Conservation (phyloP, 2,329 filamentous ascomycete species). For the Ciborinia camelliae region DNA sequence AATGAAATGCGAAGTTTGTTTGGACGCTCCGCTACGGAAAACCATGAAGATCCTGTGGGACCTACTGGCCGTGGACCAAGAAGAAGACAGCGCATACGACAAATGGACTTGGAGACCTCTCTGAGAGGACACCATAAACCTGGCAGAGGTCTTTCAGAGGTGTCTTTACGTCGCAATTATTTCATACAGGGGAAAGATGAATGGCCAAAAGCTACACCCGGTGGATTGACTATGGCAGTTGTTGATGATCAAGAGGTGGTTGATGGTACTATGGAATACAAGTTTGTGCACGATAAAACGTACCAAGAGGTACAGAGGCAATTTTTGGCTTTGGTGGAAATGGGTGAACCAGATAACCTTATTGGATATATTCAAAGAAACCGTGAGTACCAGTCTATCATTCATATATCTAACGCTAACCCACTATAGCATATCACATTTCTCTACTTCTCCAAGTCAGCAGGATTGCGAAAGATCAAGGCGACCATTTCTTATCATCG, state of each 20-base stretch:
- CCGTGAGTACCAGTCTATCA: conserved; percentile 41
- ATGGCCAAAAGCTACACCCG: conserved; percentile 67
- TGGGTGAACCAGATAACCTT: conserved; percentile 78
- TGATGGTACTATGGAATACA: conserved; percentile 67
- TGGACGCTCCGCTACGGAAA: conserved; percentile 59
- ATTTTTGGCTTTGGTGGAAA: conserved; percentile 79
- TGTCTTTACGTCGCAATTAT: conserved; percentile 60
- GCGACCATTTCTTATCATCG: conserved; percentile 79
- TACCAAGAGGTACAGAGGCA: conserved; percentile 73
- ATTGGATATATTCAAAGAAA: conserved; percentile 70
- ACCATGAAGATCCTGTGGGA: conserved; percentile 47
- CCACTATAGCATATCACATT: conserved; percentile 71
- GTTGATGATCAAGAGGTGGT: conserved; percentile 40
- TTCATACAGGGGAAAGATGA: conserved; percentile 70
- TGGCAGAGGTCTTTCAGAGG: conserved; percentile 54
- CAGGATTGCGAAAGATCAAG: conserved; percentile 85
- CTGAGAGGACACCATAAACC: conserved; percentile 44
- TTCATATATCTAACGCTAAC: conserved; percentile 26
- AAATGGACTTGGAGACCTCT: conserved; percentile 41
- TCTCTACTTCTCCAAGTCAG: conserved; percentile 92
- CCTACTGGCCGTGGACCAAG: conserved; percentile 39
- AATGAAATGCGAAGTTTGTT: conserved; percentile 88
- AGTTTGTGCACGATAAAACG: conserved; percentile 67
- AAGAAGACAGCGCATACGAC: conserved; percentile 43
- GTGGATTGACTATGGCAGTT: conserved; percentile 79